These are phyloP conservation scores for Ogataea sp. DNA, from an alignment of 805 yeast genomes.

Conservation along the genomic window DNA sequence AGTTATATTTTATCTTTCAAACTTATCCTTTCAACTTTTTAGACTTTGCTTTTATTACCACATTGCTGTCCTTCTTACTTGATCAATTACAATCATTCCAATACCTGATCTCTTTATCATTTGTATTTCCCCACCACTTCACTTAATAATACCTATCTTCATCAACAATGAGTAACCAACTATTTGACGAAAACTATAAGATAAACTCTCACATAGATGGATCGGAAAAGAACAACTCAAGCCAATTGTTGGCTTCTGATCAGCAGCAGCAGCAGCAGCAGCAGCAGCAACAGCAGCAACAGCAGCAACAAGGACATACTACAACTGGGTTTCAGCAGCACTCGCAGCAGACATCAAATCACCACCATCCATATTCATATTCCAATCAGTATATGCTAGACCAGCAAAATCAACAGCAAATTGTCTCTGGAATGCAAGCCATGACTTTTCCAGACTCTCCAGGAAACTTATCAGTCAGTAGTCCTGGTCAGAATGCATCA, in stretches of 20 bases:
- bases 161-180: neutral
- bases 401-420: slow-evolving; percentile 1
- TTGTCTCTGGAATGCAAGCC: slow-evolving; percentile 1
- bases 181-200: neutral
- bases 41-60: too few relatives aligned
- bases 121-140: too few relatives aligned
- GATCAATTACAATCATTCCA: too few relatives aligned
- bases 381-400: neutral
- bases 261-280: neutral
- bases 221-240: neutral
- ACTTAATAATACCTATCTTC: neutral
- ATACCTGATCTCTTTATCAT: too few relatives aligned
- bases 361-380: neutral
- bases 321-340: too few relatives aligned
- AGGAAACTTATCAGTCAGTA: neutral
- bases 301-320: neutral
- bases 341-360: neutral
- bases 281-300: neutral
- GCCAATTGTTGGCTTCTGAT: neutral
- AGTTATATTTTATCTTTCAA: too few relatives aligned
- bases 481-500: neutral
- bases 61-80: too few relatives aligned
- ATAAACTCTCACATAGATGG: neutral
- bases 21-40: too few relatives aligned
- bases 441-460: slow-evolving; percentile 1